Base-by-base conservation (phyloP, 2,329 filamentous ascomycete species). In the Monilinia laxa region DNA sequence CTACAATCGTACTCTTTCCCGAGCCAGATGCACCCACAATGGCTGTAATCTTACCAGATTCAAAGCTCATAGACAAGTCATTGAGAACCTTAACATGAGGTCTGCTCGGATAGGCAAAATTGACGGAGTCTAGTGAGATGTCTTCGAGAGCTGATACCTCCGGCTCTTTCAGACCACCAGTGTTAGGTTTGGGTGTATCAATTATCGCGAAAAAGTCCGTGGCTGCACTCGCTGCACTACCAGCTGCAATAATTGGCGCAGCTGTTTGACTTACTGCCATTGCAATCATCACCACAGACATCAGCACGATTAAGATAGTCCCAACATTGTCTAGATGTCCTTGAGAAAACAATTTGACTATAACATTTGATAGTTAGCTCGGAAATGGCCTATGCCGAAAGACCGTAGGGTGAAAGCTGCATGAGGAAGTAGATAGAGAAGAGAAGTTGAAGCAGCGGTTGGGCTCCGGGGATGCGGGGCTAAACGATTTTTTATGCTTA, bases 191-290 rank as follows among this genome's bases (percentile, higher is more conserved):
- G 1, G 72, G 72, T 0, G 70, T 73, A 67, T 78, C 76, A 31
- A 78, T 72, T n/a, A 78, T 69, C 11, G 72, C 70, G 59, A 76
- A 76, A 47, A 78, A 71, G 20, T 76, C 76, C n/a, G 71, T 72
- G 0, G 78, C 77, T 9, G 78, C 75, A 12, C 75, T 75, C 1
- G 77, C 74, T 2, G 78, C 77, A 55, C 74, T 73, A 5, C 73
- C 69, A 28, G 77, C 80, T 10, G 85, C 84, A 20, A 87, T 79
- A 1, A 87, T 71, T 0, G 86, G 86, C 0, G 83, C 83, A 0
- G 85, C 82, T 20, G 85, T 81, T 20, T 82, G 81, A 72, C 86
- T 83, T 1, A 87, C 74, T 20, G 71, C 71, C 60, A 68, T 73
- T 47, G 70, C 69, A 35, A 52, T 51, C 63, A 65, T 65, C 31